Conservation (phyloP, 331 rosid genomes). For the Quercus tomentella region DNA sequence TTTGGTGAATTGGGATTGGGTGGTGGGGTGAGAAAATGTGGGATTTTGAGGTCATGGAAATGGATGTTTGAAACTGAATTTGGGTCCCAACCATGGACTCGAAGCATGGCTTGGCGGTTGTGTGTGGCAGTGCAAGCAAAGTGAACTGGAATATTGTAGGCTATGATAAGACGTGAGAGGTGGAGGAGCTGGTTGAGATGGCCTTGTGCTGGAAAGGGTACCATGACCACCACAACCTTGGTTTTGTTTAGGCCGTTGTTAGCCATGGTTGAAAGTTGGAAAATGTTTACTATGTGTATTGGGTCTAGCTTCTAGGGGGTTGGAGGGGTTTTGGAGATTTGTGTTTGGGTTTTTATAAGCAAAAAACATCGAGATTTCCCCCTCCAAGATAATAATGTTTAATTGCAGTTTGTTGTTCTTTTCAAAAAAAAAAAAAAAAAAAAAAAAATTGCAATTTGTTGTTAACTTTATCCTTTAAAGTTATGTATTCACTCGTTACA, state of each 20-base stretch:
- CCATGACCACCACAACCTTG: background rate
- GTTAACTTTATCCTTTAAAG: too few species aligned
- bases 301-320: too few species aligned
- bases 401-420: too few species aligned
- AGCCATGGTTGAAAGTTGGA: background rate
- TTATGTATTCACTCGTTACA: too few species aligned
- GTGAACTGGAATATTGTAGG: slow-evolving; percentile 6
- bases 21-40: slow-evolving; percentile 39
- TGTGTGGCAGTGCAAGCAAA: slow-evolving; percentile 2
- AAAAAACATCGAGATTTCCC: too few species aligned
- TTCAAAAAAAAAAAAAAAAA: too few species aligned
- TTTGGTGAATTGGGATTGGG: slow-evolving; percentile 39
- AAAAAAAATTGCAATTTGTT: too few species aligned
- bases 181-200: slow-evolving; percentile 22
- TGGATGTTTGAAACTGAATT: slow-evolving; percentile 26
- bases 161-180: slow-evolving; percentile 4
- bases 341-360: too few species aligned
- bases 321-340: too few species aligned
- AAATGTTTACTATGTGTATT: too few species aligned
- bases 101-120: slow-evolving; percentile 15
- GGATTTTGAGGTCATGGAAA: slow-evolving; percentile 44
- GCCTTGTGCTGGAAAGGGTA: slow-evolving; percentile 21
- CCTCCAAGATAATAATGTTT: too few species aligned
- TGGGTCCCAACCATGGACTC: slow-evolving; percentile 54
- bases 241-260: background rate